phyloP scores from a whole-genome alignment of 345 rosid genomes.

The Erucastrum elatum region DNA sequence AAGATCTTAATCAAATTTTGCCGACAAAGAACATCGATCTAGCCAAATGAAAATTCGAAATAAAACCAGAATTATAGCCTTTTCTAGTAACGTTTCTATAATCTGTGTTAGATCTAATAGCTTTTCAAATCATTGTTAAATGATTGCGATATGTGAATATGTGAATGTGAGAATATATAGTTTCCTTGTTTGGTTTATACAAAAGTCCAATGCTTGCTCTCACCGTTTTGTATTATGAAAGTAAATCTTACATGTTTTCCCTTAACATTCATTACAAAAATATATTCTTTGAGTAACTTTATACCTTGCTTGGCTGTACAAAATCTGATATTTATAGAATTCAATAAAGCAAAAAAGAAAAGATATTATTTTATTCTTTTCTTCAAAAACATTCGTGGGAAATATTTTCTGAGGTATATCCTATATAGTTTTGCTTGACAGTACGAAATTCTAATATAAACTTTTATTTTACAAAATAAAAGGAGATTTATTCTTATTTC shows the following conservation, averaged over 20 bases:
- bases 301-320: conserved; percentile 33
- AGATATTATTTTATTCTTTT: background rate
- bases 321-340: conserved; percentile 8
- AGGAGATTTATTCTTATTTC: background rate
- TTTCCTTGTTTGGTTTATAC: conserved; percentile 33
- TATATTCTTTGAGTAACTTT: background rate
- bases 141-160: conserved; percentile 3
- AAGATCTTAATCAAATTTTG: conserved; percentile 3
- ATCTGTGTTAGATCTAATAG: background rate
- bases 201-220: background rate
- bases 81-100: background rate
- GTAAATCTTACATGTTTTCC: background rate
- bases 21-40: conserved; percentile 14
- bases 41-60: too few relatives aligned
- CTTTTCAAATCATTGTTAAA: background rate
- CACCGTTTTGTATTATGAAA: conserved; percentile 17
- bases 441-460: conserved; percentile 16
- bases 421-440: conserved; percentile 20
- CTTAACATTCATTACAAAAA: background rate
- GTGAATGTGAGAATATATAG: conserved; percentile 24
- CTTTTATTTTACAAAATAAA: background rate
- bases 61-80: background rate
- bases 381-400: conserved; percentile 17
- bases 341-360: conserved; percentile 13
- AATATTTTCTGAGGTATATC: background rate